A percentile compares a stretch with the other conserved stretches of the same genome.
phyloP scores from a whole-genome alignment of 768 basidiomycete species.

The Fibroporia radiculosa region DNA sequence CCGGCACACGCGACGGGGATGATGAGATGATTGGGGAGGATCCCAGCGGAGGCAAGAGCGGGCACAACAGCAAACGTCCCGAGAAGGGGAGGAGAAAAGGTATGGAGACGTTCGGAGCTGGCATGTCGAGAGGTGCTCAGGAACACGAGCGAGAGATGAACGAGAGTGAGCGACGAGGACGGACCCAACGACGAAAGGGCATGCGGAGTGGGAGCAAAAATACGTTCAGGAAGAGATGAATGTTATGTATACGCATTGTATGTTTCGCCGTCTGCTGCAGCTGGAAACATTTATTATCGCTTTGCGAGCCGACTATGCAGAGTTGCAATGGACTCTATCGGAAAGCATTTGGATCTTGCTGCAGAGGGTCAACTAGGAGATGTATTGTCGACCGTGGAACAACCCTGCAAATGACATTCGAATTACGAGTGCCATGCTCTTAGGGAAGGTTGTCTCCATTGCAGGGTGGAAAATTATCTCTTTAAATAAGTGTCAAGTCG shows the following conservation, averaged over 20 bases:
- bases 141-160: conserved; percentile 38
- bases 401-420: no score
- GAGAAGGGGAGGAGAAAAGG: conserved; percentile 41
- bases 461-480: no score
- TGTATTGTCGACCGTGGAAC: no score
- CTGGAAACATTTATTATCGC: no score
- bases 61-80: conserved; percentile 21
- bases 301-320: no score
- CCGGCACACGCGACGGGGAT: conserved; percentile 11
- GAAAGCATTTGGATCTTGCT: no score
- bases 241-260: background rate
- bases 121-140: conserved; percentile 75
- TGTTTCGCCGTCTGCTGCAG: no score
- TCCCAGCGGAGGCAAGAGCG: conserved; percentile 15
- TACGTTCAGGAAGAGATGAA: conserved; percentile 39
- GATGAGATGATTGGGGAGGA: conserved; percentile 26
- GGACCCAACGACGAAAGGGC: conserved; percentile 69
- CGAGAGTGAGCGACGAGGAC: conserved; percentile 69
- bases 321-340: no score
- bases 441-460: no score
- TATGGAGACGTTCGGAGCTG: conserved; percentile 77
- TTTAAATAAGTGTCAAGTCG: no score
- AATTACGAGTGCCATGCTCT: no score
- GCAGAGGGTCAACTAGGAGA: no score
- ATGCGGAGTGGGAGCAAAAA: conserved; percentile 90